Evolutionary conservation across 495 filamentous ascomycete species (phyloP), one percentile per base, ranked within the genome.

Genomic region (Penicillium verhagenii): DNA sequence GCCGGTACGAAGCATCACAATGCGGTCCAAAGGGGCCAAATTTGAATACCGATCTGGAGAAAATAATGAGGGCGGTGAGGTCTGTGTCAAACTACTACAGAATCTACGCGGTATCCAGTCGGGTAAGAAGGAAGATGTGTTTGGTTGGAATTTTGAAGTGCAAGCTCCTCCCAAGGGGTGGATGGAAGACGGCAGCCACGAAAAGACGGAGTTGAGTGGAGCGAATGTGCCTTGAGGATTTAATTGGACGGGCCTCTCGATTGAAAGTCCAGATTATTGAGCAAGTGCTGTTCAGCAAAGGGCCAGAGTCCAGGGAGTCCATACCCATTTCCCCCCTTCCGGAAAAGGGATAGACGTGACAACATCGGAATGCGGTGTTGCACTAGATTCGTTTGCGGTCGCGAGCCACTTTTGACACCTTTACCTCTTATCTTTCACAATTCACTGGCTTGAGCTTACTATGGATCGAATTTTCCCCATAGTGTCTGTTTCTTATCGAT

Each of bases 1-100:
- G 9, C 94, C 94, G 1, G 90, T 98, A 65, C 85, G 85, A 48
- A 92, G 87, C 46, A 96, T 98, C 58, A 90, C 88, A 1, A 85
- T 88, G 66, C 80, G 78, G 57, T 82, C 80, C 4, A 79, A 64
- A 9, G 69, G 73, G n/a, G 87, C 92, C 56, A 88, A 80, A 21
- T 83, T 93, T 57, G 72, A 68, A 0, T 92, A 87, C 58, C 78
- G 83, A n/a, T 68, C 76, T 21, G 82, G 83, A 0, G 71, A 69
- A 6, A 70, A 76, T n/a, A 83, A 85, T 42, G 82, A 93, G 46
- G 92, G 92, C 1, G 90, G 90, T 0, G 82, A 85, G 52, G 76
- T 86, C 7, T 90, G 83, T 55, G 53, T 82, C 7, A 83, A 84
- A 67, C 76, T 98, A 7, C 67, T 96, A 35, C 71, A 78, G n/a